Conservation (phyloP, 257 asterid genomes). For the Solanum habrochaites region DNA sequence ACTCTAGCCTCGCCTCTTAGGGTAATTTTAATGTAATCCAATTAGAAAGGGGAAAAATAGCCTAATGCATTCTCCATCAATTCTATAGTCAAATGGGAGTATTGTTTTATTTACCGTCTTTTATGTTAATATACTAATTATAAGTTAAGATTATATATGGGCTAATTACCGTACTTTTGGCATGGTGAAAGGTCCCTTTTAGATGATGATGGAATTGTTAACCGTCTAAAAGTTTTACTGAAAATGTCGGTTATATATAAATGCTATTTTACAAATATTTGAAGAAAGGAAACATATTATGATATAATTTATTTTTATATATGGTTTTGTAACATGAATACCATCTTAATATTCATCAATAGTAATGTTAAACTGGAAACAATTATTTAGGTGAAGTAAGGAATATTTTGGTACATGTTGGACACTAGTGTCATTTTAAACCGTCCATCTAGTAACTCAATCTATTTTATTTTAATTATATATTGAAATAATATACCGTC, state of each 20-base stretch:
- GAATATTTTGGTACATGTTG: background rate
- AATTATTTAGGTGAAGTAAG: background rate
- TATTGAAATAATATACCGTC: background rate
- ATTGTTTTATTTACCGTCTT: background rate
- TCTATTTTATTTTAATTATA: background rate
- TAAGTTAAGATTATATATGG: background rate
- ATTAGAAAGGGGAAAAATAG: background rate
- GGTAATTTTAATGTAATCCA: background rate
- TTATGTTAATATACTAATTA: background rate
- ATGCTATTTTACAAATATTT: background rate
- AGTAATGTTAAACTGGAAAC: background rate
- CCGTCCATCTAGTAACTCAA: too few species aligned
- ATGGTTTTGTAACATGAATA: background rate
- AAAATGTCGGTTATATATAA: background rate
- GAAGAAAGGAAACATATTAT: background rate
- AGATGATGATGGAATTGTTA: background rate
- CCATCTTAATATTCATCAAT: background rate
- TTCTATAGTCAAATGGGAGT: background rate
- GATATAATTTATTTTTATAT: background rate
- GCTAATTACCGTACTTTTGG: background rate
- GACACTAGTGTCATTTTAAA: background rate
- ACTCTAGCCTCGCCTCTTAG: background rate
- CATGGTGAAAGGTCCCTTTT: background rate
- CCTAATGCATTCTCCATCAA: background rate
- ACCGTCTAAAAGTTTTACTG: background rate